Percentiles rank a stretch among this genome's conserved stretches.
Evolutionary conservation across 2,329 filamentous ascomycete species (phyloP).

Genomic region (Paracorniculantispora psalliotae): DNA sequence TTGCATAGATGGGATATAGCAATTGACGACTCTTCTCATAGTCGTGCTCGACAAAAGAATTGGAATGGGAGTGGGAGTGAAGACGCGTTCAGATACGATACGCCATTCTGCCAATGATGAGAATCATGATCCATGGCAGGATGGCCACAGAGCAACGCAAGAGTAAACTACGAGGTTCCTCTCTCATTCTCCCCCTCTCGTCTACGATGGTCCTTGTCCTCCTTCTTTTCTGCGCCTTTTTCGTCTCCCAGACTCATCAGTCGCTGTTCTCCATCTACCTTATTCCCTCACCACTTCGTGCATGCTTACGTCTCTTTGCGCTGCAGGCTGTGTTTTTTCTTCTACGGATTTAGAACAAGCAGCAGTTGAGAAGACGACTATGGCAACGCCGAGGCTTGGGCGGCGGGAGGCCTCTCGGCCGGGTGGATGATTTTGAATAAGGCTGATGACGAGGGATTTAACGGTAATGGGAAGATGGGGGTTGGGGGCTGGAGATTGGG

Average conservation of each 20-base stretch:
- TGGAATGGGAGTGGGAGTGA: background rate
- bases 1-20: constrained; percentile 10
- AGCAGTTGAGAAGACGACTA: constrained; percentile 10
- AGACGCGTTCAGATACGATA: constrained; percentile 60
- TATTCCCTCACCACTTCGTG: too few species aligned
- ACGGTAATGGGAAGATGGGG: background rate
- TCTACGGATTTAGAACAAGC: constrained; percentile 21
- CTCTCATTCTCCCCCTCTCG: background rate
- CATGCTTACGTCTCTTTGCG: background rate
- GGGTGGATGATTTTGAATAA: background rate
- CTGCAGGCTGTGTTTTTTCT: background rate
- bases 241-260: background rate
- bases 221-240: background rate
- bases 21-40: constrained; percentile 13
- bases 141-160: constrained; percentile 59
- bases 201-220: background rate
- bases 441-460: background rate
- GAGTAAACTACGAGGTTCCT: constrained; percentile 34
- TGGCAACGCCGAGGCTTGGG: background rate
- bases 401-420: background rate
- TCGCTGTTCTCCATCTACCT: too few species aligned
- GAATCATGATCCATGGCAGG: constrained; percentile 39
- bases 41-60: constrained; percentile 18
- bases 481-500: background rate
- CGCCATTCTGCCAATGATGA: constrained; percentile 45